These are phyloP conservation scores for Phoma sp. DNA, from an alignment of 2,329 filamentous ascomycete species.

Conservation along the genomic window DNA sequence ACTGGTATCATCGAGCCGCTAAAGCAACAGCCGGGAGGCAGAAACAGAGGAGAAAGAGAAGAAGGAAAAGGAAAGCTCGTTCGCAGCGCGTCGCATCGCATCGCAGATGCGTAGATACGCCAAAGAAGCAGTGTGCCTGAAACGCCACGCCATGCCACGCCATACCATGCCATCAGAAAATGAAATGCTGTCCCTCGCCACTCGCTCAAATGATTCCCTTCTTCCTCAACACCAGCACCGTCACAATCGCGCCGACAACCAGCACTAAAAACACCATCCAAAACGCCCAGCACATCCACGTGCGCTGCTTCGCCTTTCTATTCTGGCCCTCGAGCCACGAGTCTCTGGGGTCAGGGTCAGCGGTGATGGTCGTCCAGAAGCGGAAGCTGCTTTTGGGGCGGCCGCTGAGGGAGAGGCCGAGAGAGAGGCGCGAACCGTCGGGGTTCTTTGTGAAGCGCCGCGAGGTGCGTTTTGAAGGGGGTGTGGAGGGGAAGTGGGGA, in stretches of 20 bases:
- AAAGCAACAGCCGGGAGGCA: not conserved
- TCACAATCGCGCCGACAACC: slow-evolving; percentile 53
- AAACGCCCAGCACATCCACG: slow-evolving; percentile 57
- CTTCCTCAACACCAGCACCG: slow-evolving; percentile 53
- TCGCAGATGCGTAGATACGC: not conserved
- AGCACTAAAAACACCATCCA: slow-evolving; percentile 56
- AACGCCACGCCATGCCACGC: not conserved
- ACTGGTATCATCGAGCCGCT: slow-evolving; percentile 17
- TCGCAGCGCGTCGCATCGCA: not conserved
- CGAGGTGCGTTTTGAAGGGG: not conserved
- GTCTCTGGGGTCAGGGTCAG: slow-evolving; percentile 10
- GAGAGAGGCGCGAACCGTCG: slow-evolving; percentile 29
- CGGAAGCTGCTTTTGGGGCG: slow-evolving; percentile 37
- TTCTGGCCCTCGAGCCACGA: slow-evolving; percentile 61
- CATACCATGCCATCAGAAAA: not conserved
- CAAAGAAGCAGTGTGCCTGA: not conserved
- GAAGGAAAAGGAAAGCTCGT: too few species aligned
- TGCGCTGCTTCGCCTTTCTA: slow-evolving; percentile 55
- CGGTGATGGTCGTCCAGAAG: slow-evolving; percentile 42
- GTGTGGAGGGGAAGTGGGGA: not conserved
- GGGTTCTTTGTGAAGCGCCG: slow-evolving; percentile 14
- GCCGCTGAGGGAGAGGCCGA: slow-evolving; percentile 30
- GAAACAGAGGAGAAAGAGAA: not conserved
- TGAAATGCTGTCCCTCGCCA: not conserved
- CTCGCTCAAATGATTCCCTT: slow-evolving; percentile 34